Conservation (phyloP, 805 yeast species). For the Barnettozyma californica region DNA sequence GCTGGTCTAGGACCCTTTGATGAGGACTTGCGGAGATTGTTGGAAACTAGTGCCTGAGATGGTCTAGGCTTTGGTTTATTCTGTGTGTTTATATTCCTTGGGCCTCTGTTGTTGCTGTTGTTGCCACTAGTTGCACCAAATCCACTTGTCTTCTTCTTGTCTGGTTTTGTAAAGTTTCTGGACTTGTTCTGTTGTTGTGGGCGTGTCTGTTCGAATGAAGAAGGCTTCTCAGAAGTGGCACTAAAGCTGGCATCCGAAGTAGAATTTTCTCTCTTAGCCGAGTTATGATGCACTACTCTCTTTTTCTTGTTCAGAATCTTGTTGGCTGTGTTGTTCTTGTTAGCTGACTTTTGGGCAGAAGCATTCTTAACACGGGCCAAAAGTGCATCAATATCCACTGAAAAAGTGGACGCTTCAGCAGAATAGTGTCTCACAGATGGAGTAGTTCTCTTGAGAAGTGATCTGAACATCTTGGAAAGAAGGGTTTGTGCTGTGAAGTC, state of each 20-base stretch:
- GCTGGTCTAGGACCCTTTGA: not conserved
- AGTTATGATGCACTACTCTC: not conserved
- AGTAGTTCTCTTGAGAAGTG: not conserved
- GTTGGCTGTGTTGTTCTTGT: not conserved
- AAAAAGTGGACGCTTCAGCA: not conserved
- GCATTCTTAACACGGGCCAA: constrained; percentile 11
- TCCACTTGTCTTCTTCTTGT: not conserved
- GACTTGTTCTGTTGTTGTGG: not conserved
- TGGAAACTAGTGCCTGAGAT: constrained; percentile 2
- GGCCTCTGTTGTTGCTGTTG: constrained; percentile 2
- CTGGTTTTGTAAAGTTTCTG: not conserved
- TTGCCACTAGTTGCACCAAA: not conserved
- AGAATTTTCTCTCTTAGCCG: not conserved
- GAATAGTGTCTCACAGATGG: constrained; percentile 7
- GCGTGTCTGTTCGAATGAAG: not conserved
- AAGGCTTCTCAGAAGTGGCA: not conserved
- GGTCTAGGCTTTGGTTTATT: constrained; percentile 2
- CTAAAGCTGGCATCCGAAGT: not conserved
- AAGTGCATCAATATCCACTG: constrained; percentile 11
- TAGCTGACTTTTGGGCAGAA: not conserved
- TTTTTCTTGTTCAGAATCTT: constrained; percentile 1
- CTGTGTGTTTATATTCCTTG: constrained; percentile 4
- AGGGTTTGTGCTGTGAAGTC: too few species aligned
- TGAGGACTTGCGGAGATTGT: constrained; percentile 2
- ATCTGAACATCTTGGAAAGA: constrained; percentile 6